phyloP scores from a whole-genome alignment of 2,329 filamentous ascomycete genomes.

The Albophoma yamanashiensis region DNA sequence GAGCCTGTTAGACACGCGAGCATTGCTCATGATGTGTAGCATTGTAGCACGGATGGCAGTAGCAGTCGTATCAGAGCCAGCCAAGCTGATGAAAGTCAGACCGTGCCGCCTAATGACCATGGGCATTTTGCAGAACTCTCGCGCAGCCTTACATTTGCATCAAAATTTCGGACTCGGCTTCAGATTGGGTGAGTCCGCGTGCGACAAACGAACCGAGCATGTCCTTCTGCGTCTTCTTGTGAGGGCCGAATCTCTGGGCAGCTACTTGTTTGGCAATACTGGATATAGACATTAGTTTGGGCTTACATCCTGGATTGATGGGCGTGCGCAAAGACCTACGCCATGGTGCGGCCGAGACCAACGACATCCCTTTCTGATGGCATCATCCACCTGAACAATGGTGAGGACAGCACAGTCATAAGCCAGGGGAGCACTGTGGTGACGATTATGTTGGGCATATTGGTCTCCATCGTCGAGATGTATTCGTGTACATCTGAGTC shows the following conservation, averaged over 20 bases:
- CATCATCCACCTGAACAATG: constrained; percentile 27
- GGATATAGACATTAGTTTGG: background rate
- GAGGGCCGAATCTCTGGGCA: constrained; percentile 30
- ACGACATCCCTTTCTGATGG: constrained; percentile 27
- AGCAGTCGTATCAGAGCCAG: constrained; percentile 48
- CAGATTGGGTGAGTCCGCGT: constrained; percentile 24
- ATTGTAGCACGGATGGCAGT: constrained; percentile 41
- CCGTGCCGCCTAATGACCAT: background rate
- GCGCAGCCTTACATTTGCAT: constrained; percentile 19
- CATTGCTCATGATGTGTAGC: constrained; percentile 40
- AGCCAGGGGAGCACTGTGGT: constrained; percentile 9
- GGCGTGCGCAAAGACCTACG: constrained; percentile 21
- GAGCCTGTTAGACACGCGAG: constrained; percentile 33
- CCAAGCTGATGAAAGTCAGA: constrained; percentile 24
- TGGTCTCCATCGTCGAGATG: constrained; percentile 27
- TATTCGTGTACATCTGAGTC: constrained; percentile 38
- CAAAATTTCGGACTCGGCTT: constrained; percentile 33
- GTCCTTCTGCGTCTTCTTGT: constrained; percentile 32
- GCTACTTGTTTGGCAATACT: constrained; percentile 34
- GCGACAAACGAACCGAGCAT: constrained; percentile 38
- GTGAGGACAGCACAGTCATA: constrained; percentile 24
- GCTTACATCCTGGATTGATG: no score
- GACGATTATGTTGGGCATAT: constrained; percentile 10
- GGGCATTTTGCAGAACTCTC: background rate
- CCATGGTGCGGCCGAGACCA: constrained; percentile 30